These are phyloP conservation scores for Neltuma alba DNA, from an alignment of 306 rosid genomes.

Conservation along the genomic window DNA sequence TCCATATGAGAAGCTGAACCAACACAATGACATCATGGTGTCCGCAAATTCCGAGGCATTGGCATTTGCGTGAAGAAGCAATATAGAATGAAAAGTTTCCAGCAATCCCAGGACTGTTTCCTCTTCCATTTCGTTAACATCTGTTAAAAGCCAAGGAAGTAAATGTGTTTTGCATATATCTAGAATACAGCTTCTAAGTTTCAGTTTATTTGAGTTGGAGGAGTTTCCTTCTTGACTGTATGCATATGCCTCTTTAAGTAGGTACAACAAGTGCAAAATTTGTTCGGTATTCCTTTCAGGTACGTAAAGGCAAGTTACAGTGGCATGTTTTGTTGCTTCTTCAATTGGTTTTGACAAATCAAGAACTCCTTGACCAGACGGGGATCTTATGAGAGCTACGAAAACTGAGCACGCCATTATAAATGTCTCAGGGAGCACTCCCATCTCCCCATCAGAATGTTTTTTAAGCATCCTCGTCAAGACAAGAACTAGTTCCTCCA, in stretches of 20 bases:
- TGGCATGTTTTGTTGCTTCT: conserved; percentile 65
- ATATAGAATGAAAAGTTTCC: conserved; percentile 73
- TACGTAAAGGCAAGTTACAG: conserved; percentile 63
- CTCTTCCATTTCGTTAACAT: conserved; percentile 71
- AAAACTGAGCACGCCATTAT: conserved; percentile 64
- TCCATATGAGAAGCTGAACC: conserved; percentile 90
- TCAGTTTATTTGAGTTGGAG: conserved; percentile 39
- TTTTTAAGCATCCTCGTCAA: conserved; percentile 69
- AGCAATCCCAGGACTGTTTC: conserved; percentile 71
- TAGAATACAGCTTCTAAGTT: conserved; percentile 53
- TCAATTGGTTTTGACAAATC: conserved; percentile 53
- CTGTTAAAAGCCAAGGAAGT: conserved; percentile 76
- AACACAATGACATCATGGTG: conserved; percentile 60
- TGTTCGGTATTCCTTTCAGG: conserved; percentile 56
- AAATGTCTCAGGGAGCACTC: conserved; percentile 79
- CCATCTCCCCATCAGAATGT: conserved; percentile 73
- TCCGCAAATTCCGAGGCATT: conserved; percentile 54
- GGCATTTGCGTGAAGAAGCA: conserved; percentile 58
- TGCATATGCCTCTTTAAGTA: conserved; percentile 77
- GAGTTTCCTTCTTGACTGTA: conserved; percentile 60
- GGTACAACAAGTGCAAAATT: conserved; percentile 69
- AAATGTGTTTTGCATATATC: conserved; percentile 60
- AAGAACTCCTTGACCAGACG: conserved; percentile 57
- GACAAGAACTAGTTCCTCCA: conserved; percentile 63
- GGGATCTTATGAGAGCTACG: conserved; percentile 66